Percentiles rank a stretch among this genome's conserved stretches.
Conservation (phyloP, 768 basidiomycete genomes). For the Phylloporus arenicola region DNA sequence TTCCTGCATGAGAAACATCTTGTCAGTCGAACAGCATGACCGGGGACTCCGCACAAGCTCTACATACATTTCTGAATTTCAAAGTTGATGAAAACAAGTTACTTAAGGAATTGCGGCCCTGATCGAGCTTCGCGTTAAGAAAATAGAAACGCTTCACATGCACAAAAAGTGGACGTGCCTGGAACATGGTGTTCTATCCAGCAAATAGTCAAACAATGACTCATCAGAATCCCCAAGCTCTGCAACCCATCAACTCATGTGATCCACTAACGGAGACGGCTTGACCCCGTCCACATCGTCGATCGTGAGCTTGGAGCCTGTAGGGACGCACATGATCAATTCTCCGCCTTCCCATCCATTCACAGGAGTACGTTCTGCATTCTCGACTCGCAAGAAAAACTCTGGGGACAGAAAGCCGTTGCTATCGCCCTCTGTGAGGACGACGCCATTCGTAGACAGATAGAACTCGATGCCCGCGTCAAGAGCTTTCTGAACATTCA, state of each 20-base stretch:
- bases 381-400: slow-evolving; percentile 69
- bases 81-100: not conserved
- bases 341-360: slow-evolving; percentile 20
- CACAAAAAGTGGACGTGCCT: no score
- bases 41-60: no score
- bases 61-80: not conserved
- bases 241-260: not conserved
- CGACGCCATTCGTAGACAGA: slow-evolving; percentile 81
- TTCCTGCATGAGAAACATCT: no score
- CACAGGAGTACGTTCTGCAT: slow-evolving; percentile 22
- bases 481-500: slow-evolving; percentile 68
- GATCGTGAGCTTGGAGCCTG: slow-evolving; percentile 1
- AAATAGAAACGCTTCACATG: not conserved
- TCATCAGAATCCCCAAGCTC: not conserved
- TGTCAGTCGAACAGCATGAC: no score
- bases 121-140: not conserved
- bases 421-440: slow-evolving; percentile 75
- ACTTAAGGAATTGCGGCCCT: no score
- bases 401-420: slow-evolving; percentile 53
- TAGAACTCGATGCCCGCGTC: slow-evolving; percentile 67
- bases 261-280: not conserved
- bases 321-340: not conserved
- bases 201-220: not conserved
- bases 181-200: not conserved
- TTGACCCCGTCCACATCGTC: not conserved